These are phyloP conservation scores for Takakia lepidozioides DNA, from an alignment of 225 moss, liverwort and hornwort species.

Conservation along the genomic window DNA sequence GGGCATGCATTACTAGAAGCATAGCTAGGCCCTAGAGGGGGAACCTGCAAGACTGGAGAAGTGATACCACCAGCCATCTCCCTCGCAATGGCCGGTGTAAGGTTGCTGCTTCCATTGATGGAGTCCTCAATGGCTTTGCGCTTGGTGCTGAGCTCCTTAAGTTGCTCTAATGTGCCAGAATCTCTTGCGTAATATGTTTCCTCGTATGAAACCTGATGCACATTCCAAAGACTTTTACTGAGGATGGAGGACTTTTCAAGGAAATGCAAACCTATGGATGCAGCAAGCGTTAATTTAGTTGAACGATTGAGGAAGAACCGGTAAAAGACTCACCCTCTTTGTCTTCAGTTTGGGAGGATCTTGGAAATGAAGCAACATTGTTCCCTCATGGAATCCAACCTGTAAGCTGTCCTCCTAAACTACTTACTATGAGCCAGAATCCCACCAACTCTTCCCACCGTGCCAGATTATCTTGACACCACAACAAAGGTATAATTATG, in stretches of 20 bases:
- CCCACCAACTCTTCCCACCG: too few species aligned
- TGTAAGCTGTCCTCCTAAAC: too few species aligned
- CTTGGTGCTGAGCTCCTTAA: slow-evolving; percentile 92
- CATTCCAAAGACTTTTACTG: too few species aligned
- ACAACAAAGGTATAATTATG: too few species aligned
- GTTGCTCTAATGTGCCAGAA: slow-evolving; percentile 91
- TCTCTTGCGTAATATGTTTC: slow-evolving; percentile 95
- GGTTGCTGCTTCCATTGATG: slow-evolving; percentile 91
- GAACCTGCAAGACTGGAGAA: slow-evolving; percentile 92
- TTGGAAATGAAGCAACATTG: slow-evolving; percentile 91
- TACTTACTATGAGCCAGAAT: too few species aligned
- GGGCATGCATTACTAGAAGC: too few species aligned
- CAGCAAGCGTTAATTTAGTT: too few species aligned
- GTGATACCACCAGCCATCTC: slow-evolving; percentile 99
- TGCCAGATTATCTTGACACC: too few species aligned
- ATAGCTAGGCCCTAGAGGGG: too few species aligned
- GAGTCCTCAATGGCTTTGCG: slow-evolving; percentile 96
- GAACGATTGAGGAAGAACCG: too few species aligned
- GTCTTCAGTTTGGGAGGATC: slow-evolving; percentile 90
- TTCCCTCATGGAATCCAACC: slow-evolving; percentile 54
- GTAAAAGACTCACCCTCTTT: slow-evolving; percentile 40
- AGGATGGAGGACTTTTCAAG: too few species aligned
- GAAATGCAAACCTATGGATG: too few species aligned
- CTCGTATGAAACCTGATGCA: slow-evolving; percentile 71
- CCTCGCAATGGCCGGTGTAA: slow-evolving; percentile 93